Evolutionary conservation across 257 asterid genomes (phyloP), one percentile per base, ranked within the genome.

Genomic region (Solanum etuberosum): DNA sequence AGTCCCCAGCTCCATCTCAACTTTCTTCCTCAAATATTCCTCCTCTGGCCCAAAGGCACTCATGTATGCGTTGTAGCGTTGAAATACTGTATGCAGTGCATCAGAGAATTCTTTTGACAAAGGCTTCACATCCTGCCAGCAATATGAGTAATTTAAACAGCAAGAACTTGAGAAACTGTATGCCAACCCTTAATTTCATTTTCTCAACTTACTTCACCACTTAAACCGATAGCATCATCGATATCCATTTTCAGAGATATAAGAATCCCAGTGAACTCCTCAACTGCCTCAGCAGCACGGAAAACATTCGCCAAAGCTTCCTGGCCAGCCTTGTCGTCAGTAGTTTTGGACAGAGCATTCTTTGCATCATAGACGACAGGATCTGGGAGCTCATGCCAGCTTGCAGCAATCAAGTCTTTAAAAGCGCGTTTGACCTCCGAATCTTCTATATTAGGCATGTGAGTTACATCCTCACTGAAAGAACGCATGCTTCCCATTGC

Each of bases 251-350:
- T 97, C 88, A 97, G 90, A 21, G 98, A 91, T 81, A 92, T 91
- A 84, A 93, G 87, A 31, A 93, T 96, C 72, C 97, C 98, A 5
- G 91, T 82, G 87, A 96, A 96, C 90, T 97, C 98, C 93, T 97
- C 99, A 87, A 94, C 98, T 82, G 99, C 98, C 90, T 96, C 98
- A 81, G 99, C 99, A 10, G 99, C 95, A 77, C 96, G 93, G 86
- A 93, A 90, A 61, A 93, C 98, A 90, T 94, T 92, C 85, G 92
- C 94, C 87, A 97, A 92, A 51, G 88, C 91, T 67, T 95, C 98
- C 89, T 94, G 98, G 82, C 96, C 94, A 67, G 91, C 90, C 91
- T 92, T 94, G 88, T 97, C 99, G 37, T 93, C 98, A 35, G 98
- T 90, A 83, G 87, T 91, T 92, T 95, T 96, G 40, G 98, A 92